These are phyloP conservation scores for Hymenoscyphus salicellus DNA, from an alignment of 2,329 filamentous ascomycete genomes.

Conservation along the genomic window DNA sequence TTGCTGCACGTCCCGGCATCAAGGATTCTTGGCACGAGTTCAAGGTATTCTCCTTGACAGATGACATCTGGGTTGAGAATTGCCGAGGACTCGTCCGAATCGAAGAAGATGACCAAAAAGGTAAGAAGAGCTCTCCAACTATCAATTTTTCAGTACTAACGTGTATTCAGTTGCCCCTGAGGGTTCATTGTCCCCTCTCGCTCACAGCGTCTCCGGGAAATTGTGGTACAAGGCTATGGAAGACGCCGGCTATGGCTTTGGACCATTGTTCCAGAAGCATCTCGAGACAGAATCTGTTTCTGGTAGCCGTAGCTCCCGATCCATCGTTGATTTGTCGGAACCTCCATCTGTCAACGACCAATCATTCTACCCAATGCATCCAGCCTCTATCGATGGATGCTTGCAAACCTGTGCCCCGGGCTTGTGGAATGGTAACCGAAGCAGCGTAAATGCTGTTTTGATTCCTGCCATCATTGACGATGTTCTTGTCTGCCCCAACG, in stretches of 20 bases:
- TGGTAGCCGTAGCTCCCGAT: conserved; percentile 5
- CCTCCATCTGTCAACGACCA: conserved; percentile 10
- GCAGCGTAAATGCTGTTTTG: conserved; percentile 16
- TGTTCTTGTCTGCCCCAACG: conserved; percentile 20
- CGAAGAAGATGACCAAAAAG: conserved; percentile 18
- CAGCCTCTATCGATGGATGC: conserved; percentile 17
- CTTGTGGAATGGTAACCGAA: conserved; percentile 10
- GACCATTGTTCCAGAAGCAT: conserved; percentile 26
- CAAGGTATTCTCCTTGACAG: conserved; percentile 27
- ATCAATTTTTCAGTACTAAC: conserved; percentile 1
- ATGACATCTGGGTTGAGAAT: conserved; percentile 25
- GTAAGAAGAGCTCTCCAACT: no score
- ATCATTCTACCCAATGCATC: conserved; percentile 20
- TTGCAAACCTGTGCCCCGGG: conserved; percentile 18
- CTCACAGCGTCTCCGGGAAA: neutral
- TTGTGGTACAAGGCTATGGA: conserved; percentile 24
- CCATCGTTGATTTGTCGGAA: conserved; percentile 4
- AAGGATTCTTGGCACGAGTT: conserved; percentile 31
- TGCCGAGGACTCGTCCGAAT: conserved; percentile 12
- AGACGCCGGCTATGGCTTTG: conserved; percentile 26
- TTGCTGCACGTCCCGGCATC: neutral
- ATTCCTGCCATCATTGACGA: conserved; percentile 28
- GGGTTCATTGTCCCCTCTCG: neutral
- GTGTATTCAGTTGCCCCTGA: neutral
- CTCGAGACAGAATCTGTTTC: conserved; percentile 10